Evolutionary conservation across 169 alveolate species (phyloP), one percentile per base, ranked within the genome.

Genomic region (Cryptosporidium felis): DNA sequence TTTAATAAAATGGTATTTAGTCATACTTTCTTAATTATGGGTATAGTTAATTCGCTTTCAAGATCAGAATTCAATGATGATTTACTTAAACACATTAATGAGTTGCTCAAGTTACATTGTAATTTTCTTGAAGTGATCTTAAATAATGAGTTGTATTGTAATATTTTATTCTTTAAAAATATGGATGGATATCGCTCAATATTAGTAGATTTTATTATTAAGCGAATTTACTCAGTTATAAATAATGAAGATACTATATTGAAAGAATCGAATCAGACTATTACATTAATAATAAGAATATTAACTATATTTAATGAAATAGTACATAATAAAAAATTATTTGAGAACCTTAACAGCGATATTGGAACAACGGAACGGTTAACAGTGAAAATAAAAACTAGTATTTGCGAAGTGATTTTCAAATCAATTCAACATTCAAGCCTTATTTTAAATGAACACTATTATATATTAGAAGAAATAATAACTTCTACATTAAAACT

Each of bases 41-140:
- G 81, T 32, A 62, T 65, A 26, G 38, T 65, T 45, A 65, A 32
- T 47, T 65, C 81, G 5, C 45, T 46, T 65, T 46, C 62, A 44
- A 53, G 49, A 44, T 14, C 49, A n/a, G 46, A 42, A 1, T 26
- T 65, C 18, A 45, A 46, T 46, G 38, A 47, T 14, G 30, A 65
- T 10, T 65, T 65, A 34, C 40, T 65, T 44, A 28, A 30, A 28
- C 14, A 28, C 49, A 12, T 65, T 21, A 44, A 46, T 0, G 30
- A 47, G 8, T 14, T 65, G 5, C 40, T 65, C 18, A 23, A 45
- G 0, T 45, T 21, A 10, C 81, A 65, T 28, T 46, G 56, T 18
- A 30, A 30, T 6, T 3, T 51, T 6, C 81, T 65, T 0, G 14
- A 30, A 23, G 47, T 12, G 26, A 45, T 44, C 8, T 23, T 42